Percentiles rank a stretch among this genome's conserved stretches.
phyloP scores from a whole-genome alignment of 2,329 filamentous ascomycete species.

The Fusarium sterilihyphosum region DNA sequence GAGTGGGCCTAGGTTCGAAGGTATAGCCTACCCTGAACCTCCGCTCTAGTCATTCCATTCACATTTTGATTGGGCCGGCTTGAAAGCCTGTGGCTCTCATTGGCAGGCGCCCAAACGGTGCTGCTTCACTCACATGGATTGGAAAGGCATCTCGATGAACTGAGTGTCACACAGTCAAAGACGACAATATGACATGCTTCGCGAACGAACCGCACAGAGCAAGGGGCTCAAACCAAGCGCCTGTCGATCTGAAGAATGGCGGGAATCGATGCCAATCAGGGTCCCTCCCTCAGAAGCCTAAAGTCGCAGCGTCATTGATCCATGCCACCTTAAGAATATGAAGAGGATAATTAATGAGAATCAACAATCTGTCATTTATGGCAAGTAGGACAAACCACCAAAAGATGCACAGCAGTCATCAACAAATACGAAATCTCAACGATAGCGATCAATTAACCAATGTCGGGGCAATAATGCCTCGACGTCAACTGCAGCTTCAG shows the following conservation, averaged over 20 bases:
- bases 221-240: constrained; percentile 3
- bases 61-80: neutral
- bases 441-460: neutral
- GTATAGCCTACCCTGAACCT: neutral
- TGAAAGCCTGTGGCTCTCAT: neutral
- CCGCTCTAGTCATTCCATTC: accelerated
- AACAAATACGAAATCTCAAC: neutral
- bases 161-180: neutral
- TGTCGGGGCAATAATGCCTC: neutral
- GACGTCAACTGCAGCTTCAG: neutral
- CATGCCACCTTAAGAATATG: neutral
- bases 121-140: too few relatives aligned
- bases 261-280: constrained; percentile 22
- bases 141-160: neutral
- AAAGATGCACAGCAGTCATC: neutral
- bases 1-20: neutral
- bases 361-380: too few relatives aligned
- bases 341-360: neutral
- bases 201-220: neutral
- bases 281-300: constrained; percentile 14
- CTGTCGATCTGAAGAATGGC: constrained; percentile 12
- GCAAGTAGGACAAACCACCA: neutral
- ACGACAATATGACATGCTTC: neutral
- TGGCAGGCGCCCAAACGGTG: neutral
- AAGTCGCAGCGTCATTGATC: constrained; percentile 23